Conservation (phyloP, 805 yeast species). For the Spathaspora gorwiae region DNA sequence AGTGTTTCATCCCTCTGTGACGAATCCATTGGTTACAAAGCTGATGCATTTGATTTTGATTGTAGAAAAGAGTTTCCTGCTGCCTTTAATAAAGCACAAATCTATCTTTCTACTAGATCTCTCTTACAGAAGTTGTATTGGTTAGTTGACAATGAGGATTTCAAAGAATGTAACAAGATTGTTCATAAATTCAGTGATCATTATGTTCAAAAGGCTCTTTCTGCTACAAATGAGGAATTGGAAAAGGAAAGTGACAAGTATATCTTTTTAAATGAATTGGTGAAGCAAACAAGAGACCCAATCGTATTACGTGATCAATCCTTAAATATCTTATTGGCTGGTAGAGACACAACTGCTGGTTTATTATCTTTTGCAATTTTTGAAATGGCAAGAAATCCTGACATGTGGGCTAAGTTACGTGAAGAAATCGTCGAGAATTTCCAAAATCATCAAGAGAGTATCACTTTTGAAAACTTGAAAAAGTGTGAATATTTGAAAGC, state of each 20-base stretch:
- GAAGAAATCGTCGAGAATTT: constrained; percentile 22
- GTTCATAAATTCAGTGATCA: constrained; percentile 29
- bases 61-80: constrained; percentile 17
- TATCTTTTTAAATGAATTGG: constrained; percentile 35
- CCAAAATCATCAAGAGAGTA: constrained; percentile 21
- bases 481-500: constrained; percentile 28
- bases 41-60: constrained; percentile 16
- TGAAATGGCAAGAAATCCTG: constrained; percentile 30
- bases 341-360: constrained; percentile 34
- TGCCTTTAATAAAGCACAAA: constrained; percentile 35
- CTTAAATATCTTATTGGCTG: constrained; percentile 36
- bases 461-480: constrained; percentile 30
- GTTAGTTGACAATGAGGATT: constrained; percentile 24
- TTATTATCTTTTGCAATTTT: constrained; percentile 24
- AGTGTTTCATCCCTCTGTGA: constrained; percentile 24
- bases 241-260: constrained; percentile 25
- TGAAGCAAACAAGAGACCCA: constrained; percentile 32
- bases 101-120: constrained; percentile 26
- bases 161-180: constrained; percentile 25
- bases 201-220: constrained; percentile 28
- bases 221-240: constrained; percentile 22
- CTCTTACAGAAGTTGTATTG: constrained; percentile 28
- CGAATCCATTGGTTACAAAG: constrained; percentile 15
- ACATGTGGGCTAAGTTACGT: constrained; percentile 23
- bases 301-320: constrained; percentile 33